Base-by-base conservation (phyloP, 176 grass and related monocot species). In the Thalia dealbata region DNA sequence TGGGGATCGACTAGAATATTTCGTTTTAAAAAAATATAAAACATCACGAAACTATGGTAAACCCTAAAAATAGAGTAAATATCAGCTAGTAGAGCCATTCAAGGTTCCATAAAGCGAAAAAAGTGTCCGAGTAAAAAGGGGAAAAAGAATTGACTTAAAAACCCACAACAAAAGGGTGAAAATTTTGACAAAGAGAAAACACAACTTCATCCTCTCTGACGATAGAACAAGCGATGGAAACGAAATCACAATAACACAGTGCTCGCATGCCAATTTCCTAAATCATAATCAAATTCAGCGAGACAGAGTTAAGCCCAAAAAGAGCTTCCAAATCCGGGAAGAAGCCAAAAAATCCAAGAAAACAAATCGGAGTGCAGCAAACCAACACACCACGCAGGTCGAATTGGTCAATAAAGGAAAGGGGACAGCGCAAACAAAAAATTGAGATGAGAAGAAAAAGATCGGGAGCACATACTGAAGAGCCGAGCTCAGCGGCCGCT, bases 11-110 rank as follows among this genome's bases (percentile, higher is more conserved):
- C 62, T 30, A 7, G 6, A 8, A 65, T 30, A 30, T 15, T 32
- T 18, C 14, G 4, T 7, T 32, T 27, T 65, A 16, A 32, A 18
- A 65, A 65, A 10, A n/a, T n/a, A n/a, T 15, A 16, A 65, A 65
- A 35, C 29, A 19, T 7, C 13, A 6, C 24, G 14, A 35, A 65
- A 32, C 35, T 35, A 32, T 14, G 62, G 6, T 65, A 32, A 65
- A 65, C 62, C 62, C 62, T 65, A 65, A 19, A 10, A 65, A 65
- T 32, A 65, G 62, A 65, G 27, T 32, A 30, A 65, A 65, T 18
- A 65, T 65, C 62, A 65, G 18, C 27, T 10, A 65, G 14, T 27
- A 65, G 62, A 35, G 16, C 62, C 62, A 32, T 15, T 27, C 3
- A 14, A 26, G 7, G 28, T 13, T 4, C 15, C 28, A 26, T 1